Evolutionary conservation across 2,329 filamentous ascomycete genomes (phyloP).

Genomic region (Aureobasidium sp.): DNA sequence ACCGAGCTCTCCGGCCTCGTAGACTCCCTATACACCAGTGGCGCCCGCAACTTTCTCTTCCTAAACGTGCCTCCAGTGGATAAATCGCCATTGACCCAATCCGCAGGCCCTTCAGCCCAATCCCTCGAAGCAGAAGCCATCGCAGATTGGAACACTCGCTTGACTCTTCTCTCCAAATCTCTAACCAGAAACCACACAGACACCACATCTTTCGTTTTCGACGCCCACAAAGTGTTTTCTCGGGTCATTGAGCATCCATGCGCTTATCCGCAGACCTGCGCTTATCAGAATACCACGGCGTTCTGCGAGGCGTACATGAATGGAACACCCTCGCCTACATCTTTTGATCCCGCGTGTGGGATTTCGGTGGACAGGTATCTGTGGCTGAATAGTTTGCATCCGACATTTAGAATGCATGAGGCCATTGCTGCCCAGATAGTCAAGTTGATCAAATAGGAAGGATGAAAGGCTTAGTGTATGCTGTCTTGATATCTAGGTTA

Average conservation of each 20-base stretch:
- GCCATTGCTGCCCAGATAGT: slow-evolving; percentile 46
- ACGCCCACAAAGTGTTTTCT: slow-evolving; percentile 45
- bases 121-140: slow-evolving; percentile 35
- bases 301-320: slow-evolving; percentile 50
- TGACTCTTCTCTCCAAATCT: slow-evolving; percentile 35
- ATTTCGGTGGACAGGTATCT: slow-evolving; percentile 54
- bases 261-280: slow-evolving; percentile 42
- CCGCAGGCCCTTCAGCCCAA: slow-evolving; percentile 29
- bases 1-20: slow-evolving; percentile 30
- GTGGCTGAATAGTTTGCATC: slow-evolving; percentile 56
- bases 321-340: slow-evolving; percentile 32
- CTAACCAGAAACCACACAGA: slow-evolving; percentile 33
- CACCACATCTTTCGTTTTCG: slow-evolving; percentile 45
- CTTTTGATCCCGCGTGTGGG: slow-evolving; percentile 39
- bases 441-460: slow-evolving; percentile 4
- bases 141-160: slow-evolving; percentile 42
- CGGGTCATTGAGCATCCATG: slow-evolving; percentile 45
- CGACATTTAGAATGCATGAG: slow-evolving; percentile 56
- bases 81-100: slow-evolving; percentile 42
- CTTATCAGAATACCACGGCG: slow-evolving; percentile 47
- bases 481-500: not conserved
- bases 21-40: slow-evolving; percentile 35
- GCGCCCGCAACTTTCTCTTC: slow-evolving; percentile 44
- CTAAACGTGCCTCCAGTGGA: slow-evolving; percentile 43
- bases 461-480: not conserved